Conservation (phyloP, 352 stramenopile genomes). For the Globisporangium perplexum region DNA sequence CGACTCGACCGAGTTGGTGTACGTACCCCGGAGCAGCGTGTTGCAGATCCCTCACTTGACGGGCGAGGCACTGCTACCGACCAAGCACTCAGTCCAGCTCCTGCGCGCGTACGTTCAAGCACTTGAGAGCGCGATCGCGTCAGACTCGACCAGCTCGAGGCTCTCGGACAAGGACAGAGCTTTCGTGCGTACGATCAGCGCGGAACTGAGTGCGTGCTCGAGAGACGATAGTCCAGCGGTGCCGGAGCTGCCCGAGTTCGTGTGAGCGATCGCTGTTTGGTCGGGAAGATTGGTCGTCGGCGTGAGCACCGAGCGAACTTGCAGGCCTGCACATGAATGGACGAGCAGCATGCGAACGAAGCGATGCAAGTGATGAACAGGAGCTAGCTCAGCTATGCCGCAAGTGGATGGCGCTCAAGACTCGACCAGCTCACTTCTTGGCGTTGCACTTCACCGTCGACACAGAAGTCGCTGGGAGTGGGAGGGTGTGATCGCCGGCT, state of each 20-base stretch:
- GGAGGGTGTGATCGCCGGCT: neutral
- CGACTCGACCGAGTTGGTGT: constrained; percentile 5
- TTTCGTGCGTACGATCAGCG: constrained; percentile 3
- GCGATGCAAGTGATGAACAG: neutral
- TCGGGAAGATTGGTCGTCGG: neutral
- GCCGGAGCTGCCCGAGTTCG: neutral
- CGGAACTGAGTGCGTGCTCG: neutral
- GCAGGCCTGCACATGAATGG: neutral
- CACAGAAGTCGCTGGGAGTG: too few species aligned
- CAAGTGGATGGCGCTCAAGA: neutral
- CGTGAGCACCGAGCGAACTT: neutral
- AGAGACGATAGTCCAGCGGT: neutral
- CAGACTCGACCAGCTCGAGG: neutral
- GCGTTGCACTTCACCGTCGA: neutral
- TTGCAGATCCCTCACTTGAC: constrained; percentile 14
- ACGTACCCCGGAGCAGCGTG: constrained; percentile 6
- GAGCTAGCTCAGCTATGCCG: neutral
- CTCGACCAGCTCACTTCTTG: neutral
- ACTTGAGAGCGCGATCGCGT: constrained; percentile 6
- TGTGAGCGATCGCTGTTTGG: neutral
- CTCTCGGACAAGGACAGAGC: constrained; percentile 9
- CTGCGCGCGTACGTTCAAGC: constrained; percentile 10
- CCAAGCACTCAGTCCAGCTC: constrained; percentile 6
- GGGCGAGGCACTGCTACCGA: constrained; percentile 7
- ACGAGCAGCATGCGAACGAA: neutral